Evolutionary conservation across 176 grass and related monocot genomes (phyloP).

Genomic region (Ampelocalamus luodianensis): DNA sequence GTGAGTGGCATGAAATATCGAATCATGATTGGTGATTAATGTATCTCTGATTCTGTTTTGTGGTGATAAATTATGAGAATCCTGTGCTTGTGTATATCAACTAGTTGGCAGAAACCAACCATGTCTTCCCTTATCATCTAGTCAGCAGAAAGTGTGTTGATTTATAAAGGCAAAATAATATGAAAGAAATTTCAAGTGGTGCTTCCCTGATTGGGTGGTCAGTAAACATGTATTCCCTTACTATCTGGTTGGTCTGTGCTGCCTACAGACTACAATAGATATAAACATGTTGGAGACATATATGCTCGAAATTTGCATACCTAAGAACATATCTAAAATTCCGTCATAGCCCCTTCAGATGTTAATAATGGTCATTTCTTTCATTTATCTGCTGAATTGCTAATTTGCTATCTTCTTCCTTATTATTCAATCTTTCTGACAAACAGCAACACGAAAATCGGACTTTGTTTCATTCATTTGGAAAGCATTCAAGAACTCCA

Average conservation of each 20-base stretch:
- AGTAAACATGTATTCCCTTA: no score
- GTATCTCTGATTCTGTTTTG: background rate
- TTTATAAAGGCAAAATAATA: background rate
- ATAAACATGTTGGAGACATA: no score
- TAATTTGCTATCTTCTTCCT: background rate
- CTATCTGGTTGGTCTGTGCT: background rate
- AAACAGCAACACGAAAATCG: background rate
- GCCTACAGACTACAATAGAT: background rate
- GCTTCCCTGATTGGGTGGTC: background rate
- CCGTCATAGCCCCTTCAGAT: background rate
- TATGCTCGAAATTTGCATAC: background rate
- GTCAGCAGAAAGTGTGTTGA: background rate
- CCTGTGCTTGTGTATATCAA: background rate
- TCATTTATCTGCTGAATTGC: background rate
- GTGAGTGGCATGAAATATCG: background rate
- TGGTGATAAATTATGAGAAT: slow-evolving; percentile 5
- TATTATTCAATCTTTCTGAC: background rate
- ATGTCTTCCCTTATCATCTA: background rate
- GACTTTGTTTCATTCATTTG: background rate
- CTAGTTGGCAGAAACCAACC: background rate
- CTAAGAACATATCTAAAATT: background rate
- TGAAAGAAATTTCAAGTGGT: background rate
- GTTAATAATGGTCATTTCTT: background rate
- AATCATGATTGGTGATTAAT: background rate
- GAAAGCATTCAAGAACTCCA: background rate